Evolutionary conservation across 352 stramenopile species (phyloP).

Genomic region (Pythium angustatum): DNA sequence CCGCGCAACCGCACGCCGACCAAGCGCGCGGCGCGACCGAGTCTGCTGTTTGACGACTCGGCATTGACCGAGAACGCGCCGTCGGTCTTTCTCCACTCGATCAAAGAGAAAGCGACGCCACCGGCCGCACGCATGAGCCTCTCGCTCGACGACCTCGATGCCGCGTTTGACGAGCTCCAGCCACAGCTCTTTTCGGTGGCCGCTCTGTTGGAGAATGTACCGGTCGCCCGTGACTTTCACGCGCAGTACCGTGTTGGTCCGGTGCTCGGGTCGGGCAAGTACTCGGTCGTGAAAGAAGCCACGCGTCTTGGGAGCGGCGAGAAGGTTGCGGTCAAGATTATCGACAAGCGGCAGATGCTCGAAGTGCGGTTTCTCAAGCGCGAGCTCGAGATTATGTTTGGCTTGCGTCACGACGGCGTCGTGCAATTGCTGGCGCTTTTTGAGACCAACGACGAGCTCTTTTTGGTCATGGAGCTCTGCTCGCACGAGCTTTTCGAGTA

Average conservation of each 20-base stretch:
- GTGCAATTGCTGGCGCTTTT: conserved; percentile 82
- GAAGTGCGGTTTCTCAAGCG: conserved; percentile 81
- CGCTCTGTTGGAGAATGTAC: conserved; percentile 60
- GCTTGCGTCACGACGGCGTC: conserved; percentile 67
- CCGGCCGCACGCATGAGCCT: conserved; percentile 54
- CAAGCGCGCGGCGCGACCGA: conserved; percentile 35
- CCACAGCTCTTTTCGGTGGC: conserved; percentile 72
- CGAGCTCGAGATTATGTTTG: conserved; percentile 88
- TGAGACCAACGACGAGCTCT: conserved; percentile 71
- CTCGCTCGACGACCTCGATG: conserved; percentile 58
- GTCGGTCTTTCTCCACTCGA: conserved; percentile 62
- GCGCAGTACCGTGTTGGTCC: conserved; percentile 52
- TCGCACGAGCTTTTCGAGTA: conserved; percentile 81
- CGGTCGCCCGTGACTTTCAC: conserved; percentile 60
- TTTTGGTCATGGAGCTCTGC: conserved; percentile 83
- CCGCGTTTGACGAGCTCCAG: conserved; percentile 40
- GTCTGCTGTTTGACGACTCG: conserved; percentile 65
- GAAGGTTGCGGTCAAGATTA: conserved; percentile 75
- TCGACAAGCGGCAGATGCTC: conserved; percentile 84
- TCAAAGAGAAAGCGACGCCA: conserved; percentile 64
- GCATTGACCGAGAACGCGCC: conserved; percentile 38
- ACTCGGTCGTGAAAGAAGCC: conserved; percentile 75
- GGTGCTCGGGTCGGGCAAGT: conserved; percentile 74
- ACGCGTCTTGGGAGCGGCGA: conserved; percentile 36
- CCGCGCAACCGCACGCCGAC: conserved; percentile 24